Percentiles rank a stretch among this genome's conserved stretches.
These are phyloP conservation scores for Cucumis cinereus DNA, from an alignment of 306 rosid genomes.

Conservation along the genomic window DNA sequence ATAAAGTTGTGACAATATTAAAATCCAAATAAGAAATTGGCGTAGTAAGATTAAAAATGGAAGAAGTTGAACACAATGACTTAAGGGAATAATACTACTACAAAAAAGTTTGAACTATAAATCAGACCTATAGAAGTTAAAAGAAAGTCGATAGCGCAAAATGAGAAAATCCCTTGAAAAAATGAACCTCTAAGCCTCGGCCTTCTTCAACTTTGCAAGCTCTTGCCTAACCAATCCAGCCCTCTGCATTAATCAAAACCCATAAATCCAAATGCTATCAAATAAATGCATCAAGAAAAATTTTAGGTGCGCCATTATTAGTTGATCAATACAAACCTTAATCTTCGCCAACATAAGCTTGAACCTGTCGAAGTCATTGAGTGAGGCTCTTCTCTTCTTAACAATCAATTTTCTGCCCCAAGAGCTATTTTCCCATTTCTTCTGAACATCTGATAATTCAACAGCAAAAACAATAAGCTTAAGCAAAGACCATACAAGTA, in stretches of 20 bases:
- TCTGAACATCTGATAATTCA: constrained; percentile 59
- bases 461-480: not conserved
- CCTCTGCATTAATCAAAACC: constrained; percentile 36
- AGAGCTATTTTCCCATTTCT: constrained; percentile 95
- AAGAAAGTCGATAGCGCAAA: not conserved
- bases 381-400: constrained; percentile 63
- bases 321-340: constrained; percentile 37
- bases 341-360: constrained; percentile 91
- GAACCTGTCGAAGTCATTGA: constrained; percentile 82
- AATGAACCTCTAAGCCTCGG: constrained; percentile 26
- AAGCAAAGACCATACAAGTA: not conserved
- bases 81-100: not conserved
- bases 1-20: not conserved
- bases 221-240: constrained; percentile 77
- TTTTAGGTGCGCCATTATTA: not conserved
- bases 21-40: not conserved
- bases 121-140: not conserved
- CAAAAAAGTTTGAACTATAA: not conserved
- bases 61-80: not conserved
- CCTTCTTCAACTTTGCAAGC: constrained; percentile 65
- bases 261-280: not conserved
- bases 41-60: not conserved
- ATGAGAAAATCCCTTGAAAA: not conserved
- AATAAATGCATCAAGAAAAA: not conserved
- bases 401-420: constrained; percentile 95